Evolutionary conservation across 2,329 filamentous ascomycete species (phyloP), one percentile per base, ranked within the genome.

Genomic region (Fusarium anthophilum): DNA sequence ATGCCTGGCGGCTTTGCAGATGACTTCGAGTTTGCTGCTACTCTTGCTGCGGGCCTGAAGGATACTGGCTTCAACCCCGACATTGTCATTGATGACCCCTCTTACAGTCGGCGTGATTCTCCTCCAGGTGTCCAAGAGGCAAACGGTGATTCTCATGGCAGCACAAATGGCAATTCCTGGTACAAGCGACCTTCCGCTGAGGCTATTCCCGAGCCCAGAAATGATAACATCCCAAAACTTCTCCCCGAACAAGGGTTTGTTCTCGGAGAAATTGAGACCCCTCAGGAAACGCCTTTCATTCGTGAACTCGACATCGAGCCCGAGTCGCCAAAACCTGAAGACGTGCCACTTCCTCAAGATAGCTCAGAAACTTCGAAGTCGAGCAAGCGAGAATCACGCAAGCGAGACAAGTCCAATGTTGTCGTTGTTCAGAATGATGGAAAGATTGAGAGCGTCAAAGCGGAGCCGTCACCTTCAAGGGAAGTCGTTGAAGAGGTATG

Each of bases 41-140:
- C 89, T 7, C 82, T 94, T 53, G 91, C 92, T 65, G 93, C 92
- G 54, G 91, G 91, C 4, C 85, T 93, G 55, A 84, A 91, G 78
- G 88, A 90, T n/a, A 89, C 90, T 51, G 92, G 92, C 0, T 94
- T 94, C 72, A 88, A 93, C 76, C 89, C 91, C 9, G 88, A 92
- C 45, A 90, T 94, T 65, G 90, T 94, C 51, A 91, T 92, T 41
- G 85, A 93, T 51, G 87, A 94, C 75, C 88, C 90, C 1, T 84
- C 81, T 3, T 94, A 91, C 77, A 89, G 89, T 72, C 87, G 86
- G 57, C 90, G 92, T 35, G 87, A 90, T 60, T 92, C 91, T 3
- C 90, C 91, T 13, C 90, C 91, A 8, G 88, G 88, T 9, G 88
- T 90, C 8, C 87, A 89, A 72, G 87, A 88, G 57, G 76, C 81